Percentiles rank a stretch among this genome's conserved stretches.
Conservation (phyloP, 257 asterid genomes). For the Forsythia viridissima region DNA sequence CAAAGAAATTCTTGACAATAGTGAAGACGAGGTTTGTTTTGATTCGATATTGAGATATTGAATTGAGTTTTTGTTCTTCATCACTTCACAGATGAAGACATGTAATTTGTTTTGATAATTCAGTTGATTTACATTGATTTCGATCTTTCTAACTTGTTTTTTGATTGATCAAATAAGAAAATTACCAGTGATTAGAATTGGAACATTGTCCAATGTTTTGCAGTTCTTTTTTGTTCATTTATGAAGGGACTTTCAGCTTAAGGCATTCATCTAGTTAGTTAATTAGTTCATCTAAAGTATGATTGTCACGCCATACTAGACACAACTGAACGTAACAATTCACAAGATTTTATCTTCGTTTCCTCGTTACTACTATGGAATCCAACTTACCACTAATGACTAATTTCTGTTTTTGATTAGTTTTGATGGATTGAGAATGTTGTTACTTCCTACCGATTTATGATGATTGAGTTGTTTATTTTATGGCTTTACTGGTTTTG, state of each 20-base stretch:
- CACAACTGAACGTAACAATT: neutral
- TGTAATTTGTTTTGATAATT: neutral
- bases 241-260: neutral
- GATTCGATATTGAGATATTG: neutral
- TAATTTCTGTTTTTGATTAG: neutral
- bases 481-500: neutral
- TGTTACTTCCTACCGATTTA: neutral
- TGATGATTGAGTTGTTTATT: neutral
- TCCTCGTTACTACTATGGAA: too few relatives aligned
- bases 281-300: neutral
- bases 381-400: neutral
- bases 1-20: slow-evolving; percentile 48
- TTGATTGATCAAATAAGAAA: neutral
- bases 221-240: slow-evolving; percentile 7
- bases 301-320: neutral
- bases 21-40: slow-evolving; percentile 45
- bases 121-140: neutral
- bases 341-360: neutral
- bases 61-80: neutral
- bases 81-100: neutral
- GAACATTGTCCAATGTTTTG: neutral
- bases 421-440: slow-evolving; percentile 13
- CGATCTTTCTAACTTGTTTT: neutral
- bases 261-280: neutral
- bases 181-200: neutral